These are phyloP conservation scores for Pleurostoma richardsiae DNA, from an alignment of 2,329 filamentous ascomycete genomes.

Conservation along the genomic window DNA sequence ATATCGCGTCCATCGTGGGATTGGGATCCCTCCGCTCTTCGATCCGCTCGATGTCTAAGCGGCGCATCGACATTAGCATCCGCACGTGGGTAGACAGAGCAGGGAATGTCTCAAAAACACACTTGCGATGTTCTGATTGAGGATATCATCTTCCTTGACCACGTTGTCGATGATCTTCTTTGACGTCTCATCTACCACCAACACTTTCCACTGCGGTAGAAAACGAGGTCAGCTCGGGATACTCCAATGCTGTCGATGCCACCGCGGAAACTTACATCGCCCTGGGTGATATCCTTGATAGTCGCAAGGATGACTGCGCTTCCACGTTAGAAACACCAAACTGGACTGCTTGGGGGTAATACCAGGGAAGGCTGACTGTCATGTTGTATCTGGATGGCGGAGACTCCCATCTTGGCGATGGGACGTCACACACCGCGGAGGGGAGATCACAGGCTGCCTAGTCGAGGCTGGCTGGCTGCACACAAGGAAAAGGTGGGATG, in stretches of 20 bases:
- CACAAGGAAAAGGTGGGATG: too few species aligned
- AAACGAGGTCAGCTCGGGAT: background rate
- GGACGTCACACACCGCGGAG: slow-evolving; percentile 9
- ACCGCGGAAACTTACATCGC: slow-evolving; percentile 58
- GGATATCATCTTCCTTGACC: slow-evolving; percentile 91
- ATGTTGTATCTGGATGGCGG: slow-evolving; percentile 79
- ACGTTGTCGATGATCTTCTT: slow-evolving; percentile 86
- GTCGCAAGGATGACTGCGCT: slow-evolving; percentile 63
- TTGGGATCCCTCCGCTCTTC: slow-evolving; percentile 80
- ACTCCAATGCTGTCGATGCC: background rate
- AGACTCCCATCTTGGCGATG: slow-evolving; percentile 68
- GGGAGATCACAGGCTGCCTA: background rate
- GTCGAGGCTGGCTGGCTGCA: background rate
- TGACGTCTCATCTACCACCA: slow-evolving; percentile 81
- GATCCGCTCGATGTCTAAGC: slow-evolving; percentile 85
- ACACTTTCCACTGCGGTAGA: slow-evolving; percentile 79
- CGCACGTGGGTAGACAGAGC: background rate
- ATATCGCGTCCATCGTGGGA: slow-evolving; percentile 89
- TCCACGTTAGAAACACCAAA: background rate
- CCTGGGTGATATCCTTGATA: slow-evolving; percentile 72
- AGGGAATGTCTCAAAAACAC: slow-evolving; percentile 27
- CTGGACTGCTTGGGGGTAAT: too few species aligned
- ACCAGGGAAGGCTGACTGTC: slow-evolving; percentile 48
- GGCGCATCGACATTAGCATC: background rate
- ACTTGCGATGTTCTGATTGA: slow-evolving; percentile 96